A percentile compares a stretch with the other conserved stretches of the same genome.
Evolutionary conservation across 768 basidiomycete genomes (phyloP).

Genomic region (Vararia minispora): DNA sequence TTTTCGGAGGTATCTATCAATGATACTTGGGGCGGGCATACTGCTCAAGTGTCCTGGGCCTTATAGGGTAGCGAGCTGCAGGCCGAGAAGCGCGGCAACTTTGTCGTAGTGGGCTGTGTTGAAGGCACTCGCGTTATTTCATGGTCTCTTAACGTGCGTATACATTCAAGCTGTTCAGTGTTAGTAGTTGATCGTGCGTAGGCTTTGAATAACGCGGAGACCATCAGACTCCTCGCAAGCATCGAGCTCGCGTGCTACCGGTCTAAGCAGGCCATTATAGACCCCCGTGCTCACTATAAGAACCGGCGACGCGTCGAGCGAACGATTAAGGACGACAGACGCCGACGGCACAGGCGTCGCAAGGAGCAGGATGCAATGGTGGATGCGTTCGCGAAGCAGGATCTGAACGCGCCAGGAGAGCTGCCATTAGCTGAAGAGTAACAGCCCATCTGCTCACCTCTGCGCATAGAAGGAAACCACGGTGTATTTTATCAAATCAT

Average conservation of each 20-base stretch:
- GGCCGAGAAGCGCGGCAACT: constrained; percentile 82
- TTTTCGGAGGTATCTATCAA: background rate
- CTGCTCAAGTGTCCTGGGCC: constrained; percentile 12
- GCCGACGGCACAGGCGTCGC: constrained; percentile 68
- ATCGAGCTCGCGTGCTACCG: constrained; percentile 79
- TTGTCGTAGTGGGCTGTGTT: constrained; percentile 73
- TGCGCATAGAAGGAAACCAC: background rate
- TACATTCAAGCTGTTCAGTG: background rate
- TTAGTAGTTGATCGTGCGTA: constrained; percentile 18
- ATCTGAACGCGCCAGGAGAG: constrained; percentile 20
- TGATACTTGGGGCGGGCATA: constrained; percentile 10
- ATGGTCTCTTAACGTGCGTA: constrained; percentile 72
- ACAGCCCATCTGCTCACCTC: background rate
- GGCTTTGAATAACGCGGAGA: constrained; percentile 79
- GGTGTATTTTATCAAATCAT: constrained; percentile 1
- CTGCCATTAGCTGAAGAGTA: background rate
- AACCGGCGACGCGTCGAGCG: constrained; percentile 63
- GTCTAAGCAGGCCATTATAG: constrained; percentile 55
- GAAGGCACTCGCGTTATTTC: constrained; percentile 66
- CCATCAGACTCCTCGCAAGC: constrained; percentile 68
- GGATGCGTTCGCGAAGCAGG: constrained; percentile 58
- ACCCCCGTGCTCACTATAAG: constrained; percentile 57
- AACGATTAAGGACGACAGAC: constrained; percentile 77
- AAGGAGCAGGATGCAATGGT: constrained; percentile 80
- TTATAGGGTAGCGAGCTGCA: constrained; percentile 56